Conservation (phyloP, 2,329 filamentous ascomycete species). For the Colletotrichum kahawae region DNA sequence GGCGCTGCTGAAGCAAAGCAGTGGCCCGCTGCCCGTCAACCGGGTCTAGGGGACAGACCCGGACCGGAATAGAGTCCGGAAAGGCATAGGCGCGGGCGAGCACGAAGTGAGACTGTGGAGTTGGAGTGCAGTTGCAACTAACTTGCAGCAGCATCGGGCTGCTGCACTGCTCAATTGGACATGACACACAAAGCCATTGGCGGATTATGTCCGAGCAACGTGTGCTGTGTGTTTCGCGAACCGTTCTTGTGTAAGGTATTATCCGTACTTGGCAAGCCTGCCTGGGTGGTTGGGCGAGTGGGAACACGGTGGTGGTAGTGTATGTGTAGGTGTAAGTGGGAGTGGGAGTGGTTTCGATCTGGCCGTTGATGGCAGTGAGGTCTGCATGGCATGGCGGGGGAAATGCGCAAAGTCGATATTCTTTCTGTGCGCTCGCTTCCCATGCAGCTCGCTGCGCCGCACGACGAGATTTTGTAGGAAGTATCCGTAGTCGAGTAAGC, state of each 20-base stretch:
- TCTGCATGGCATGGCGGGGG: background rate
- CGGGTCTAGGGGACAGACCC: background rate
- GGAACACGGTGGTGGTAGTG: background rate
- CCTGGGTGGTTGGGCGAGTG: background rate
- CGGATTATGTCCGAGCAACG: background rate
- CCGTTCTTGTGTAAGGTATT: background rate
- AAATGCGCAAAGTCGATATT: background rate
- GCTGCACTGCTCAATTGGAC: background rate
- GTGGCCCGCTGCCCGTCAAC: background rate
- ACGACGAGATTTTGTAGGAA: background rate
- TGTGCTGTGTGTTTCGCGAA: background rate
- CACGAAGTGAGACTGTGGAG: background rate
- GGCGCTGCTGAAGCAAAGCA: background rate
- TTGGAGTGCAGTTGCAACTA: background rate
- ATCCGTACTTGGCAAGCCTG: background rate
- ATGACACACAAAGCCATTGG: background rate
- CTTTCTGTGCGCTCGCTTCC: constrained; percentile 10
- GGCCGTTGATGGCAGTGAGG: background rate
- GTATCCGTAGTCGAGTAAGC: background rate
- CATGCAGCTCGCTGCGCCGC: background rate
- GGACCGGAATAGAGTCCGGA: background rate
- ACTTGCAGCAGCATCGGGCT: background rate
- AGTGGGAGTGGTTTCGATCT: background rate
- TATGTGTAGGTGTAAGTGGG: background rate
- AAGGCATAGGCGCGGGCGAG: background rate